Evolutionary conservation across 768 basidiomycete genomes (phyloP).

Genomic region (Jaapia argillacea): DNA sequence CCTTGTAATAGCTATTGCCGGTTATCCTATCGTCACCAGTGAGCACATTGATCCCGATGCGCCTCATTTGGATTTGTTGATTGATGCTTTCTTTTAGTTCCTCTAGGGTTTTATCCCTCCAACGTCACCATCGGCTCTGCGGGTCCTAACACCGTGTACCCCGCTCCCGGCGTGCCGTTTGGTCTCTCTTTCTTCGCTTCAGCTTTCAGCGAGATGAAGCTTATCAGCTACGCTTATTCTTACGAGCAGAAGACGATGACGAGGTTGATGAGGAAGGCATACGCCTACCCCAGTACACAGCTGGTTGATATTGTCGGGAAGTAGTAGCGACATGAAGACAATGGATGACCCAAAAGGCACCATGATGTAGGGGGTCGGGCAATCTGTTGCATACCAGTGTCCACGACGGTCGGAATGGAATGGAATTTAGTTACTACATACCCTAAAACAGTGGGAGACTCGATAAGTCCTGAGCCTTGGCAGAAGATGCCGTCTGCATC

Average conservation of each 20-base stretch:
- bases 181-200: slow-evolving; percentile 55
- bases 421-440: no score
- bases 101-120: slow-evolving; percentile 48
- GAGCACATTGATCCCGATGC: slow-evolving; percentile 6
- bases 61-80: background rate
- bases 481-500: no score
- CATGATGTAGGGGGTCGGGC: no score
- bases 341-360: no score
- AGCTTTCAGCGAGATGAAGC: slow-evolving; percentile 17
- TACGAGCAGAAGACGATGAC: slow-evolving; percentile 21
- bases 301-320: slow-evolving; percentile 10
- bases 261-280: slow-evolving; percentile 11
- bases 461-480: no score
- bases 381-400: no score
- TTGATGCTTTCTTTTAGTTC: slow-evolving; percentile 24
- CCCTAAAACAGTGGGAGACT: no score
- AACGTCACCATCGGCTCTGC: slow-evolving; percentile 28
- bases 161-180: slow-evolving; percentile 46
- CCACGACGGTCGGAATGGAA: no score
- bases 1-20: slow-evolving; percentile 38
- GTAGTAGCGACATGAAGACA: background rate
- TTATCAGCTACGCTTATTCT: slow-evolving; percentile 18
- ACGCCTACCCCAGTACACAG: slow-evolving; percentile 13
- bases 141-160: slow-evolving; percentile 25
- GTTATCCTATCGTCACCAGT: slow-evolving; percentile 61